phyloP scores from a whole-genome alignment of 1,139 yeast species.

The Blastobotrys raffinosifermentans region DNA sequence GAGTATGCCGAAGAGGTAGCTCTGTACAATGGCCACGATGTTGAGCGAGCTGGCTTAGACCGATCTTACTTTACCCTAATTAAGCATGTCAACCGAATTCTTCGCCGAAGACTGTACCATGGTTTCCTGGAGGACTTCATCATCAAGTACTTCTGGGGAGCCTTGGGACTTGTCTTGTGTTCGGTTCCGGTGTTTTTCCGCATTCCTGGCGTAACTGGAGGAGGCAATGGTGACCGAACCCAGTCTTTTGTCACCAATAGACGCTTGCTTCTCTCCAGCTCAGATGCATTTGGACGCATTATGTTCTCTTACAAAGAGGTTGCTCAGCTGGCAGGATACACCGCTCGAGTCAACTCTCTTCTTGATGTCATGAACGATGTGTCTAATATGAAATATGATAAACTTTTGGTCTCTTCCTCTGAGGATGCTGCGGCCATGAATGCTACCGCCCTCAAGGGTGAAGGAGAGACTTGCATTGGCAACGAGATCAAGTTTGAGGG shows the following conservation, averaged over 20 bases:
- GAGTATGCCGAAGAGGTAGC: constrained; percentile 84
- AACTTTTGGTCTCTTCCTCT: constrained; percentile 26
- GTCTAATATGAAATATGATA: constrained; percentile 33
- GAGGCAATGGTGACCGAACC: constrained; percentile 30
- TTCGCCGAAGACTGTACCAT: constrained; percentile 76
- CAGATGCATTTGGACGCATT: constrained; percentile 83
- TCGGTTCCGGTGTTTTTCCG: constrained; percentile 82
- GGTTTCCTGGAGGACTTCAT: constrained; percentile 54
- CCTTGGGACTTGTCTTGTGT: constrained; percentile 82
- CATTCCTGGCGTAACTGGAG: constrained; percentile 41
- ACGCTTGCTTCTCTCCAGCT: constrained; percentile 74
- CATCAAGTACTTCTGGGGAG: constrained; percentile 93
- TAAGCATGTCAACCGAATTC: constrained; percentile 69
- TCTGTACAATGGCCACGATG: constrained; percentile 69
- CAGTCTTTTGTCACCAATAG: constrained; percentile 82
- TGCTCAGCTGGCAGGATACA: constrained; percentile 80
- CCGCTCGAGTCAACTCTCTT: constrained; percentile 67
- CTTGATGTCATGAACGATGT: constrained; percentile 58
- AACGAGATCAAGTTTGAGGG: constrained; percentile 64
- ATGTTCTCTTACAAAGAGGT: constrained; percentile 80
- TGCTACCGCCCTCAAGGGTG: constrained; percentile 18
- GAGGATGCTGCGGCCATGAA: constrained; percentile 16
- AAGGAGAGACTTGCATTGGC: constrained; percentile 38
- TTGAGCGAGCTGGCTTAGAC: constrained; percentile 76
- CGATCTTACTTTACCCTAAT: constrained; percentile 76